These are phyloP conservation scores for Lithohypha guttulata DNA, from an alignment of 2,329 filamentous ascomycete genomes.

Conservation along the genomic window DNA sequence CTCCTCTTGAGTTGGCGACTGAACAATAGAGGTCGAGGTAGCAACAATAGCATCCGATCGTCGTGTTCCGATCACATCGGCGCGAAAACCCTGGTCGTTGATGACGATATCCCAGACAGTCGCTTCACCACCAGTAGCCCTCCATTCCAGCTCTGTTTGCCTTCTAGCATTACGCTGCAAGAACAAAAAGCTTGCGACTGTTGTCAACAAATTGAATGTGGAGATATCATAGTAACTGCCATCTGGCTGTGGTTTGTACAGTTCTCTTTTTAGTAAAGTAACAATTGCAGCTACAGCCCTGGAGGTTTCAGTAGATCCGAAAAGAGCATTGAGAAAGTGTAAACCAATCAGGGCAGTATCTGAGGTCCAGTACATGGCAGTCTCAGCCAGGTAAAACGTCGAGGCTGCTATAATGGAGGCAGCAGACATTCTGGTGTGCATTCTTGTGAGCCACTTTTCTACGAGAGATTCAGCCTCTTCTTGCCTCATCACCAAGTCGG, in stretches of 20 bases:
- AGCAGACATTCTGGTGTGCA: slow-evolving; percentile 36
- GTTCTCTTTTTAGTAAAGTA: slow-evolving; percentile 36
- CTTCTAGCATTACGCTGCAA: slow-evolving; percentile 37
- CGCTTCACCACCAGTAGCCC: slow-evolving; percentile 29
- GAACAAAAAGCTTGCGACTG: slow-evolving; percentile 35
- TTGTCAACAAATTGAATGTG: slow-evolving; percentile 34
- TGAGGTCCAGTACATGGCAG: slow-evolving; percentile 33
- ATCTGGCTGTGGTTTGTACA: slow-evolving; percentile 29
- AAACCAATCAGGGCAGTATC: slow-evolving; percentile 35
- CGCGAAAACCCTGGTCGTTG: slow-evolving; percentile 35
- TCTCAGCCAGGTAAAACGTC: slow-evolving; percentile 36
- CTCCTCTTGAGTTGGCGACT: slow-evolving; percentile 32
- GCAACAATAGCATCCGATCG: slow-evolving; percentile 24
- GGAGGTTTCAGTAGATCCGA: slow-evolving; percentile 40
- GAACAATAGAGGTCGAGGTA: slow-evolving; percentile 14
- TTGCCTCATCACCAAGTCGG: slow-evolving; percentile 34
- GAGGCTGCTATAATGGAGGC: slow-evolving; percentile 38
- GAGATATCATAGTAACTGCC: slow-evolving; percentile 30
- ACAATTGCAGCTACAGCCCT: slow-evolving; percentile 39
- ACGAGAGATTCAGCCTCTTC: slow-evolving; percentile 33
- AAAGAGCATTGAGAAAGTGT: slow-evolving; percentile 36
- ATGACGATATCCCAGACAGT: slow-evolving; percentile 40
- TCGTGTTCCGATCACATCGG: slow-evolving; percentile 35
- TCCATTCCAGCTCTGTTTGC: slow-evolving; percentile 32
- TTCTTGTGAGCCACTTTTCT: slow-evolving; percentile 23